Percentiles rank a stretch among this genome's conserved stretches.
phyloP scores from a whole-genome alignment of 495 filamentous ascomycete genomes.

The Glarea lozoyensis region DNA sequence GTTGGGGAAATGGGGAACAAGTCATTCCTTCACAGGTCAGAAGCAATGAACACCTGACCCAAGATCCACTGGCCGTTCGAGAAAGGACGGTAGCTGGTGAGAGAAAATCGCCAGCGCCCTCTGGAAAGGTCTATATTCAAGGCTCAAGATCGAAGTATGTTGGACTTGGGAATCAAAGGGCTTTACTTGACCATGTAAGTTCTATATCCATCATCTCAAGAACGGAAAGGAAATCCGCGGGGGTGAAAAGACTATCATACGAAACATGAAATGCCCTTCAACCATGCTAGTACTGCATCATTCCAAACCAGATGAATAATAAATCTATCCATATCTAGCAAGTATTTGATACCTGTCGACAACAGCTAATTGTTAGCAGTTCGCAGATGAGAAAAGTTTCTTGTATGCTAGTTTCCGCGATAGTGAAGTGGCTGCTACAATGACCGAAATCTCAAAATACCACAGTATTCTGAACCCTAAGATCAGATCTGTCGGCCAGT shows the following conservation, averaged over 20 bases:
- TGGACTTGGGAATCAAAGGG: constrained; percentile 12
- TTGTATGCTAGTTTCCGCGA: constrained; percentile 9
- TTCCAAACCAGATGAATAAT: too few relatives aligned
- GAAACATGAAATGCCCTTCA: too few relatives aligned
- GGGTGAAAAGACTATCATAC: too few relatives aligned
- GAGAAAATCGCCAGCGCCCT: background rate
- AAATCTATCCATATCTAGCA: too few relatives aligned
- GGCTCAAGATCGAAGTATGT: constrained; percentile 9
- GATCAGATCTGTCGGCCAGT: background rate
- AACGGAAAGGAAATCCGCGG: too few relatives aligned
- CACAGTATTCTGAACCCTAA: constrained; percentile 8
- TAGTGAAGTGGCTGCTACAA: background rate
- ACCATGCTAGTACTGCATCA: too few relatives aligned
- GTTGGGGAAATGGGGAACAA: background rate
- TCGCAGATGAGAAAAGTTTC: constrained; percentile 14
- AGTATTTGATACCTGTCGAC: background rate
- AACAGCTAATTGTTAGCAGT: constrained; percentile 8
- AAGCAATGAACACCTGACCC: background rate
- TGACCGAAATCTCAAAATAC: constrained; percentile 11
- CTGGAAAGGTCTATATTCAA: constrained; percentile 13
- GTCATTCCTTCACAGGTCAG: background rate
- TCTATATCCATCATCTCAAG: too few relatives aligned
- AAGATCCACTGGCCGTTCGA: background rate
- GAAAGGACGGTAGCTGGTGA: background rate
- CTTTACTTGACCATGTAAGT: constrained; percentile 16